A percentile compares a stretch with the other conserved stretches of the same genome.
phyloP scores from a whole-genome alignment of 2,329 filamentous ascomycete species.

The Fusarium abutilonis region DNA sequence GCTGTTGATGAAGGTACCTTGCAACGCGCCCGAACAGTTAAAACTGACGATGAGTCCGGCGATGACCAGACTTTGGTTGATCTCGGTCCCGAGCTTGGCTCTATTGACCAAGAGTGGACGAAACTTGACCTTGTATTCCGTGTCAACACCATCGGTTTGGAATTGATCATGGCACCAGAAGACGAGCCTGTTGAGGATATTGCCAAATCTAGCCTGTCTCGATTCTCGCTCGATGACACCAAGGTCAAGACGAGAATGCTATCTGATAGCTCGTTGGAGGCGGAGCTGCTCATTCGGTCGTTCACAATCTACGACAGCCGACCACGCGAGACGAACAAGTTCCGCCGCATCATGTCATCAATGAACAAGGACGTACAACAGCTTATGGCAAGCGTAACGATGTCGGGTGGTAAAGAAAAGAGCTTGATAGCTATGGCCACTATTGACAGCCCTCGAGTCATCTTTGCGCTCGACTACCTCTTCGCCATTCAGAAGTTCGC shows the following conservation, averaged over 20 bases:
- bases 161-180: slow-evolving; percentile 81
- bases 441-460: slow-evolving; percentile 92
- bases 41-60: slow-evolving; percentile 46
- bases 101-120: slow-evolving; percentile 80
- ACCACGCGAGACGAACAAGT: slow-evolving; percentile 91
- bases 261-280: slow-evolving; percentile 89
- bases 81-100: slow-evolving; percentile 75
- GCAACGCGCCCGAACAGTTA: slow-evolving; percentile 58
- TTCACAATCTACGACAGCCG: slow-evolving; percentile 96
- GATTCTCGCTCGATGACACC: slow-evolving; percentile 93
- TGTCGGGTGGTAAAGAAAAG: slow-evolving; percentile 83
- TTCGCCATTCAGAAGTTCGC: slow-evolving; percentile 88
- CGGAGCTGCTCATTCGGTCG: slow-evolving; percentile 90
- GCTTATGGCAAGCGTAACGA: slow-evolving; percentile 96
- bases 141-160: slow-evolving; percentile 85
- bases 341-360: slow-evolving; percentile 96
- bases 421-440: slow-evolving; percentile 91
- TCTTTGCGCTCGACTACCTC: slow-evolving; percentile 94
- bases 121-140: slow-evolving; percentile 93
- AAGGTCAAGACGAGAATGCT: slow-evolving; percentile 92
- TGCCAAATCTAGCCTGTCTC: slow-evolving; percentile 84
- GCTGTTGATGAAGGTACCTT: slow-evolving; percentile 72
- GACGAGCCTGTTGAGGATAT: slow-evolving; percentile 81
- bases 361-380: slow-evolving; percentile 96
- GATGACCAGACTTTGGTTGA: slow-evolving; percentile 60